A percentile compares a stretch with the other conserved stretches of the same genome.
phyloP scores from a whole-genome alignment of 305 asterid species.

The Fraxinus nigra region DNA sequence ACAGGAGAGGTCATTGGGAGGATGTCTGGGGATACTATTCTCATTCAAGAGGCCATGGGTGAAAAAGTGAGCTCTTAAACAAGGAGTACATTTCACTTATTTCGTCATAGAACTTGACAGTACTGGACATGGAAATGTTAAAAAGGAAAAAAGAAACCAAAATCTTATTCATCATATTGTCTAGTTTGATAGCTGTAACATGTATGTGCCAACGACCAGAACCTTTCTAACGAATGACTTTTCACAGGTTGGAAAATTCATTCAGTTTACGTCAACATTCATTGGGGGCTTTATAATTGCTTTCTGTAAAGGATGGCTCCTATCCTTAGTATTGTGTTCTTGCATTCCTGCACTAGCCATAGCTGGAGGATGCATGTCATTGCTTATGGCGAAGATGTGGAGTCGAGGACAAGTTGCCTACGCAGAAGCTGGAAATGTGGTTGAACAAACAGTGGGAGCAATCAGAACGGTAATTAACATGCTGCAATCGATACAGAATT shows the following conservation, averaged over 20 bases:
- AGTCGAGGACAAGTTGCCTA: conserved; percentile 50
- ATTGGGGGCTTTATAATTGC: conserved; percentile 39
- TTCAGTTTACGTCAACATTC: conserved; percentile 36
- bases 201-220: neutral
- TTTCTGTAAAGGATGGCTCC: conserved; percentile 40
- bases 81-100: neutral
- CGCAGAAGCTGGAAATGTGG: conserved; percentile 59
- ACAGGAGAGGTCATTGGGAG: conserved; percentile 35
- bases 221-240: neutral
- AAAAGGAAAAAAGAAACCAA: neutral
- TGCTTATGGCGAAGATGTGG: conserved; percentile 38
- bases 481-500: neutral
- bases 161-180: neutral
- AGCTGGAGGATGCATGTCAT: conserved; percentile 17
- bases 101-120: neutral
- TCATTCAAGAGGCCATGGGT: conserved; percentile 45
- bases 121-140: neutral
- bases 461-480: conserved; percentile 46
- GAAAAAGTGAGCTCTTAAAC: conserved; percentile 28
- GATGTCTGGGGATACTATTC: conserved; percentile 35
- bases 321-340: conserved; percentile 31
- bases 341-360: conserved; percentile 31
- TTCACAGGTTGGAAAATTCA: conserved; percentile 40
- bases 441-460: conserved; percentile 59
- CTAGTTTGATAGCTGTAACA: neutral